phyloP scores from a whole-genome alignment of 495 filamentous ascomycete species.

The Hypoxylon rickii region DNA sequence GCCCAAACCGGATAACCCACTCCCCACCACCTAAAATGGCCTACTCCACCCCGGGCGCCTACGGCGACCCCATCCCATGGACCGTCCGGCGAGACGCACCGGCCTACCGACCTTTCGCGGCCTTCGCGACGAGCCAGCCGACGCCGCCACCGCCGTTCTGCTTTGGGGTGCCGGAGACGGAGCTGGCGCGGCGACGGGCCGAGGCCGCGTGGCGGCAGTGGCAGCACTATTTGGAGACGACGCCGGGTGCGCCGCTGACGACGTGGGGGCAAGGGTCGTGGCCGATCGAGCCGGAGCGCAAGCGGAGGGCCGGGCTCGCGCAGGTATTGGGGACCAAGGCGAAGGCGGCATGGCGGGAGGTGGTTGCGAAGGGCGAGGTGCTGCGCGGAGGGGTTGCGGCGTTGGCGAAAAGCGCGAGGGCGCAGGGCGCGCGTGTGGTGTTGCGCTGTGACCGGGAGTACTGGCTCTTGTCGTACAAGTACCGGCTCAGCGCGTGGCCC shows the following conservation, averaged over 20 bases:
- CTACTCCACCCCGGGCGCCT: conserved; percentile 4
- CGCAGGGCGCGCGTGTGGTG: not conserved
- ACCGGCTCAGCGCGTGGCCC: conserved; percentile 12
- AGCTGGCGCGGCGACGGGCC: not conserved
- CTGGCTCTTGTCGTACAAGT: conserved; percentile 4
- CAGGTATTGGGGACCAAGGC: not conserved
- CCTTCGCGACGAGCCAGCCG: conserved; percentile 1
- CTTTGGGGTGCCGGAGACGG: not conserved
- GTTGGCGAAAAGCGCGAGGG: not conserved
- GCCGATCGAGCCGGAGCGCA: no score
- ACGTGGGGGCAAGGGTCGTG: no score
- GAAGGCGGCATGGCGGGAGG: not conserved
- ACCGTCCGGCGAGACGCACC: not conserved
- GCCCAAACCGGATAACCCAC: no score
- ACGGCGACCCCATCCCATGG: not conserved
- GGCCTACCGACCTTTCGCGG: conserved; percentile 8
- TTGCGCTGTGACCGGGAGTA: conserved; percentile 1
- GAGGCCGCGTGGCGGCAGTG: not conserved
- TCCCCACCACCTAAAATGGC: conserved; percentile 1
- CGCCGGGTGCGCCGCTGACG: not conserved
- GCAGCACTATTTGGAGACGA: not conserved
- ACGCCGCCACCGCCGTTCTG: not conserved
- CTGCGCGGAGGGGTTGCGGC: not conserved
- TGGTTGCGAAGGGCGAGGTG: not conserved
- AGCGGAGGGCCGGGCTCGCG: no score